These are phyloP conservation scores for Pseudocercospora musae DNA, from an alignment of 2,329 filamentous ascomycete species.

Conservation along the genomic window DNA sequence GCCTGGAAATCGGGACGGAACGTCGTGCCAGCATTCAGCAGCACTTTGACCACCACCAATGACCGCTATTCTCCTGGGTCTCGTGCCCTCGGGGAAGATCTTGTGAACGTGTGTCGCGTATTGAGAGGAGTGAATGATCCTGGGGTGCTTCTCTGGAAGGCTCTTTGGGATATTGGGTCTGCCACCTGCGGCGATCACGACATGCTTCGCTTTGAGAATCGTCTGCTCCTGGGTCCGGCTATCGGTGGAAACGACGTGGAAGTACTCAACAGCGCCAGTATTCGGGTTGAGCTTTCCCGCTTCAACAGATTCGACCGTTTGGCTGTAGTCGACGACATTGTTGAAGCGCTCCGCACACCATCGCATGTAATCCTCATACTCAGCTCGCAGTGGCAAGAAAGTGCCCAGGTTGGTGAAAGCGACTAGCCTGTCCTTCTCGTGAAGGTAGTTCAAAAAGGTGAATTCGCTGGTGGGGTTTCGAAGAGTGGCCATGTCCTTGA, in stretches of 20 bases:
- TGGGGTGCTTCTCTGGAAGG: constrained; percentile 66
- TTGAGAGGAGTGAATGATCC: constrained; percentile 83
- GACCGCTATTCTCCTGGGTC: constrained; percentile 72
- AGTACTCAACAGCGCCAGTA: constrained; percentile 57
- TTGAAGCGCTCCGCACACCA: constrained; percentile 86
- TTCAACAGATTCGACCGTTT: constrained; percentile 70
- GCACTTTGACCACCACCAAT: constrained; percentile 89
- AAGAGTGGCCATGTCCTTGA: constrained; percentile 91
- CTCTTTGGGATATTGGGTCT: constrained; percentile 66
- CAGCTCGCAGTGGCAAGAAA: constrained; percentile 78
- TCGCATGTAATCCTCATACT: constrained; percentile 93
- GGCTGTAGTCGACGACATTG: constrained; percentile 68
- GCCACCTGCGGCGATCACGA: constrained; percentile 67
- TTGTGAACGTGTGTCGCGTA: constrained; percentile 66
- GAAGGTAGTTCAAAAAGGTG: constrained; percentile 93
- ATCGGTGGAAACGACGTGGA: constrained; percentile 66
- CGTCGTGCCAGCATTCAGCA: constrained; percentile 90
- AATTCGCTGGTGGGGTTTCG: constrained; percentile 86
- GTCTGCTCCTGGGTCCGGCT: constrained; percentile 53
- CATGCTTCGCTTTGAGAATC: constrained; percentile 60
- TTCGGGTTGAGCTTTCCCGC: constrained; percentile 52
- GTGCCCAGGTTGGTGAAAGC: constrained; percentile 89
- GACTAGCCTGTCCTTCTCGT: constrained; percentile 74
- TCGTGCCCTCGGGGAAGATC: constrained; percentile 55
- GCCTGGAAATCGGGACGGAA: constrained; percentile 79